These are phyloP conservation scores for Rhodocollybia butyracea DNA, from an alignment of 768 basidiomycete genomes.

Conservation along the genomic window DNA sequence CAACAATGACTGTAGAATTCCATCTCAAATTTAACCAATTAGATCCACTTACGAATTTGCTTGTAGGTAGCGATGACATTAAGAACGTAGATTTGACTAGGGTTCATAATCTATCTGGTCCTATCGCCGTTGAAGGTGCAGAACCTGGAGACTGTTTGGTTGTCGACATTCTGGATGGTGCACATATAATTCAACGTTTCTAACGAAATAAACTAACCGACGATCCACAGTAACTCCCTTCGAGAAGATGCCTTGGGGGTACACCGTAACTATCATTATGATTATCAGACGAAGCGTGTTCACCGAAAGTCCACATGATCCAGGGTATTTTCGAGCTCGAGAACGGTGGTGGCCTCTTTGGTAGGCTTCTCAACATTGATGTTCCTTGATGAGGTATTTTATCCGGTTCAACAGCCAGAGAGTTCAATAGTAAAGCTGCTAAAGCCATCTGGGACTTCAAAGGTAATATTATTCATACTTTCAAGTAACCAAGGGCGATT, in stretches of 20 bases:
- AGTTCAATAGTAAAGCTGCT: constrained; percentile 67
- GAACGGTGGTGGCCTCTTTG: constrained; percentile 72
- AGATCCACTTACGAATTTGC: neutral
- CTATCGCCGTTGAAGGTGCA: constrained; percentile 70
- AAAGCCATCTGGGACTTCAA: constrained; percentile 85
- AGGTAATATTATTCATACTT: too few relatives aligned
- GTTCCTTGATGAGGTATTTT: neutral
- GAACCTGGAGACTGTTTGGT: constrained; percentile 79
- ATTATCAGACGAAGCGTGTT: neutral
- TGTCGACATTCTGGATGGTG: constrained; percentile 77
- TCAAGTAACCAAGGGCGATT: too few relatives aligned
- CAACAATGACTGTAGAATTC: constrained; percentile 61
- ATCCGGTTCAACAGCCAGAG: constrained; percentile 38
- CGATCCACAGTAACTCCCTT: constrained; percentile 52
- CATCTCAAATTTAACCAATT: neutral
- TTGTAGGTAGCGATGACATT: constrained; percentile 62
- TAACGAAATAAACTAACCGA: neutral
- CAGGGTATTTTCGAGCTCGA: constrained; percentile 73
- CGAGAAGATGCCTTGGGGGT: constrained; percentile 81
- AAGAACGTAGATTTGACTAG: constrained; percentile 60
- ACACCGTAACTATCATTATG: constrained; percentile 44
- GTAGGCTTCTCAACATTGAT: constrained; percentile 24
- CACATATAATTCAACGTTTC: constrained; percentile 3
- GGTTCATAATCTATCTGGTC: constrained; percentile 75
- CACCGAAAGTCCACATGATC: neutral